Conservation (phyloP, 2,329 filamentous ascomycete species). For the Calonectria naviculata region DNA sequence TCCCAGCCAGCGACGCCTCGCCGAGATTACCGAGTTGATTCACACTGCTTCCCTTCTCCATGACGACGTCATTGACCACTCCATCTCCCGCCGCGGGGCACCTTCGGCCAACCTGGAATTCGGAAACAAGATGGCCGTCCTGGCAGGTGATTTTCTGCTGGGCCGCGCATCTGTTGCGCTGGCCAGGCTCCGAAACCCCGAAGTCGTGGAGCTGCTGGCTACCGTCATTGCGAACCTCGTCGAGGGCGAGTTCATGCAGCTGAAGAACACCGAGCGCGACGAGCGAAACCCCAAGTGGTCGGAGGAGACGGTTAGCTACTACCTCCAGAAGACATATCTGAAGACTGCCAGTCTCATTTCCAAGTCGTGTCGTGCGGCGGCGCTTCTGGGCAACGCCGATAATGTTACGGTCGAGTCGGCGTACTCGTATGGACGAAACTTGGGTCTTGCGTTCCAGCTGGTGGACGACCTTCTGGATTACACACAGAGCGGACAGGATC, state of each 20-base stretch:
- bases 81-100: conserved; percentile 82
- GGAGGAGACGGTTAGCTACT: conserved; percentile 91
- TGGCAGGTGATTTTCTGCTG: conserved; percentile 96
- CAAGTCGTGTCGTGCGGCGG: conserved; percentile 92
- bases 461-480: conserved; percentile 99
- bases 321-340: conserved; percentile 97
- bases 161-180: conserved; percentile 94
- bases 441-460: conserved; percentile 95
- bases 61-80: conserved; percentile 98
- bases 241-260: conserved; percentile 99
- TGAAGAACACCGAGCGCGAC: conserved; percentile 94
- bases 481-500: conserved; percentile 83
- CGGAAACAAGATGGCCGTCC: conserved; percentile 98
- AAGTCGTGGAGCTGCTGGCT: conserved; percentile 93
- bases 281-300: conserved; percentile 87
- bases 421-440: conserved; percentile 91
- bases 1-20: conserved; percentile 90
- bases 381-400: conserved; percentile 83
- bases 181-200: conserved; percentile 88
- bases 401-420: conserved; percentile 87
- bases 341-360: conserved; percentile 97
- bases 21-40: conserved; percentile 97
- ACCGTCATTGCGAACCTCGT: conserved; percentile 98
- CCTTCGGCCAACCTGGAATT: conserved; percentile 95
- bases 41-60: conserved; percentile 97